phyloP scores from a whole-genome alignment of 1,139 yeast species.

The Saccharomyces hybrid region DNA sequence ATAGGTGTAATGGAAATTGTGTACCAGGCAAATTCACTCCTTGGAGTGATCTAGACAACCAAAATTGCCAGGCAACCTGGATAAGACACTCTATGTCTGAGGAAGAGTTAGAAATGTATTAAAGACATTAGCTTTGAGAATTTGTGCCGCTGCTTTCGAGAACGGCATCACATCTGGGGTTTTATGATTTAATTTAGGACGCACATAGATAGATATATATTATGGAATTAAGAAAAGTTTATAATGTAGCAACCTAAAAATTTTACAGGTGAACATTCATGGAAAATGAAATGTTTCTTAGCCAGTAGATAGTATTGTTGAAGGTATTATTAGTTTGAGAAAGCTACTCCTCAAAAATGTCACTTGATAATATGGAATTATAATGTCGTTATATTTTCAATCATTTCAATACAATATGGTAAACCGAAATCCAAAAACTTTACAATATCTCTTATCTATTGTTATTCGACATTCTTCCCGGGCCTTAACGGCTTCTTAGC shows the following conservation, averaged over 20 bases:
- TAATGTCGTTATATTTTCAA: too few species aligned
- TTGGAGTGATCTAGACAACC: slow-evolving; percentile 42
- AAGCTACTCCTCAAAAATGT: neutral
- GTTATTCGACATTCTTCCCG: neutral
- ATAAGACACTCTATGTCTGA: slow-evolving; percentile 50
- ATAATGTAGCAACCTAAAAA: neutral
- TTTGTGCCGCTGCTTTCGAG: neutral
- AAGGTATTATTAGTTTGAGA: neutral
- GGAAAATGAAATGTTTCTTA: too few species aligned
- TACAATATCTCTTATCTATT: neutral
- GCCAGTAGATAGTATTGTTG: neutral
- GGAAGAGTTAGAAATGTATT: slow-evolving; percentile 29
- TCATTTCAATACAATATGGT: too few species aligned
- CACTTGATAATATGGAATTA: neutral
- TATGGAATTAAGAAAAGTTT: neutral
- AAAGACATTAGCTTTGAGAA: neutral
- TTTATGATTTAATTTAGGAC: neutral
- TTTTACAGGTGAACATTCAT: too few species aligned
- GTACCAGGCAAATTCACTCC: slow-evolving; percentile 41
- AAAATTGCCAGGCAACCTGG: slow-evolving; percentile 74
- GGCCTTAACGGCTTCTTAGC: neutral
- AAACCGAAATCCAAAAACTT: neutral
- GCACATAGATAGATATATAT: neutral
- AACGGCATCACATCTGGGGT: neutral
- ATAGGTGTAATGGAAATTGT: slow-evolving; percentile 38